These are phyloP conservation scores for Limonium bicolor DNA, from an alignment of 148 eudicot genomes.

Conservation along the genomic window DNA sequence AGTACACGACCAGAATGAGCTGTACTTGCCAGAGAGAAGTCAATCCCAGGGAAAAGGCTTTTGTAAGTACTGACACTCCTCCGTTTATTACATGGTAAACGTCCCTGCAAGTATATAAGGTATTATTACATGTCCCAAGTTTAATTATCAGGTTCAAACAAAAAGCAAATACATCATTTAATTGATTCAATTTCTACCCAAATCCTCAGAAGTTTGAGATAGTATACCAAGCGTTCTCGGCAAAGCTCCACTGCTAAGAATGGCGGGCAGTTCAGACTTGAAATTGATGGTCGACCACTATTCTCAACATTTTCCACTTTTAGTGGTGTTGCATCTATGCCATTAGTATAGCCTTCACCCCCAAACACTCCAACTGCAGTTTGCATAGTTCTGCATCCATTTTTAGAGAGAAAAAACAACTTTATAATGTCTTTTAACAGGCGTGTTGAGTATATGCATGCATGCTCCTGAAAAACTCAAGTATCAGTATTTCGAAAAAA, in stretches of 20 bases:
- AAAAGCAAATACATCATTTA: too few relatives aligned
- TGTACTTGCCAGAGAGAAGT: slow-evolving; percentile 74
- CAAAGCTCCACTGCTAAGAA: slow-evolving; percentile 75
- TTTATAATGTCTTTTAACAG: too few relatives aligned
- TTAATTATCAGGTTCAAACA: too few relatives aligned
- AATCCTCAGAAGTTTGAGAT: not conserved
- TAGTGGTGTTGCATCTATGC: slow-evolving; percentile 43
- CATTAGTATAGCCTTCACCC: slow-evolving; percentile 40
- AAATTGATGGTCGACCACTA: slow-evolving; percentile 59
- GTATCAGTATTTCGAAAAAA: too few relatives aligned
- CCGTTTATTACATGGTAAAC: slow-evolving; percentile 78
- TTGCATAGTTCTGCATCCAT: slow-evolving; percentile 87
- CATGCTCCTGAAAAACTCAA: too few relatives aligned
- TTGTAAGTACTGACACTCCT: slow-evolving; percentile 51
- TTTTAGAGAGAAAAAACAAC: too few relatives aligned
- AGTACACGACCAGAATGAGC: too few relatives aligned
- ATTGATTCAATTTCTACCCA: too few relatives aligned
- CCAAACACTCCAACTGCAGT: slow-evolving; percentile 92
- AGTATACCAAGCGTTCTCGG: slow-evolving; percentile 74
- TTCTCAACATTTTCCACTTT: slow-evolving; percentile 61
- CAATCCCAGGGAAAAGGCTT: slow-evolving; percentile 78
- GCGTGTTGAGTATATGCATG: too few relatives aligned
- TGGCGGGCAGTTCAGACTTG: slow-evolving; percentile 69
- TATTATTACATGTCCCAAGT: too few relatives aligned
- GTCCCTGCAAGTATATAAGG: slow-evolving; percentile 82